Base-by-base conservation (phyloP, 257 asterid species). In the Avicennia marina region DNA sequence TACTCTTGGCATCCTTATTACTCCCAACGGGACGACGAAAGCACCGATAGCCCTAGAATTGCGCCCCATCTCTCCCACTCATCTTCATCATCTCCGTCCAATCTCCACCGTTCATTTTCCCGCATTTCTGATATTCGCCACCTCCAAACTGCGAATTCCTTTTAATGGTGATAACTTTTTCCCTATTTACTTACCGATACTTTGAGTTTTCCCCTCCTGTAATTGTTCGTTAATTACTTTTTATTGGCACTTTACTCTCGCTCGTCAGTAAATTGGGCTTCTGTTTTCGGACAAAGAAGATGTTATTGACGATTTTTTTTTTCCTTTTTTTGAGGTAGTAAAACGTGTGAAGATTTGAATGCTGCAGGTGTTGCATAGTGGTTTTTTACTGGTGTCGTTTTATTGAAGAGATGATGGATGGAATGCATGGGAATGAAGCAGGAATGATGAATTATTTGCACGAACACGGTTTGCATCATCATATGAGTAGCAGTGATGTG, bases 391-490 rank as follows among this genome's bases (percentile, higher is more conserved):
- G 48, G 48, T 50, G 36, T 34, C 42, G 56, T 32, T 38, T 42
- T 53, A 36, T n/a, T 56, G 63, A 67, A 25, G 29, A 57, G 56
- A 24, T 43, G 48, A 81, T 80, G 87, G 87, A 83, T 22, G 78
- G 73, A 40, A 59, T 71, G 59, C 76, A 67, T 54, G 80, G 59
- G 52, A 72, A 60, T 56, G 82, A 83, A 34, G 71, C 75, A 8
- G 80, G 71, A 43, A 69, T 77, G 78, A 68, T 75, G 79, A 80
- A 75, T 64, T 81, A 76, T 66, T 66, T 81, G 75, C 78, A 76
- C 31, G 94, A 81, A 60, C 81, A 84, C 34, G 83, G 77, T 12
- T 52, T 78, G 64, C 78, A 68, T 51, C 80, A 73, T 63, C 83
- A 72, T 39, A 18, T 79, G 71, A 72, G 60, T 40, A 64, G 68